Conservation (phyloP, 192 early-diverging fungal species). For the Coemansia asiatica region DNA sequence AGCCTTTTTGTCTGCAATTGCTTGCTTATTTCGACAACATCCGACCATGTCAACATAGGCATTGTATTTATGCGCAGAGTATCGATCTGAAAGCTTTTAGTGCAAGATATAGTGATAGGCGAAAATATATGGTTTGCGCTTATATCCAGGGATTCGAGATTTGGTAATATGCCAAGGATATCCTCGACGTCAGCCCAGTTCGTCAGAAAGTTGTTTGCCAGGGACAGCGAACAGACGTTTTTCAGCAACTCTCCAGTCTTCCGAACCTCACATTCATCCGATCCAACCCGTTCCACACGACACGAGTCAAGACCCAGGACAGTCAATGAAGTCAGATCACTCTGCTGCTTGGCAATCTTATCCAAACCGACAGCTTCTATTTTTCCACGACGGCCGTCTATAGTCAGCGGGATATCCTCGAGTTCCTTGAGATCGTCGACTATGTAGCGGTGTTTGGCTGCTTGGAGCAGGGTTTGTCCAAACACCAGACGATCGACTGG, state of each 20-base stretch:
- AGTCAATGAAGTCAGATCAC: slow-evolving; percentile 2
- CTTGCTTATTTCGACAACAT: background rate
- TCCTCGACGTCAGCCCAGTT: slow-evolving; percentile 15
- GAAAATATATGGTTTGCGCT: slow-evolving; percentile 30
- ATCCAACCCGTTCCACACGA: slow-evolving; percentile 1
- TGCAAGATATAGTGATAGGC: background rate
- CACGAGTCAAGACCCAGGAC: slow-evolving; percentile 20
- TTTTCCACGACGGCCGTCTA: slow-evolving; percentile 35
- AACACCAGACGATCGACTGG: slow-evolving; percentile 28
- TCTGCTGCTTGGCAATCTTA: slow-evolving; percentile 20
- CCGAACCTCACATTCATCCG: background rate
- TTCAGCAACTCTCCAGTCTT: slow-evolving; percentile 5
- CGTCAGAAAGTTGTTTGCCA: slow-evolving; percentile 35
- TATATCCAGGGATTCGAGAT: slow-evolving; percentile 18
- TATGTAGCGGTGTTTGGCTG: slow-evolving; percentile 24
- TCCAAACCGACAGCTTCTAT: slow-evolving; percentile 42
- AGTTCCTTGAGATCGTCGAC: background rate
- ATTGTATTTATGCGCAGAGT: slow-evolving; percentile 26
- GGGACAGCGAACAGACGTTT: slow-evolving; percentile 11
- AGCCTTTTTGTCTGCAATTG: slow-evolving; percentile 5
- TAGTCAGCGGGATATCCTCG: slow-evolving; percentile 5
- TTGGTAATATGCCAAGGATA: slow-evolving; percentile 12
- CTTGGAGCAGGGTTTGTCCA: slow-evolving; percentile 29
- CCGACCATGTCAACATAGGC: slow-evolving; percentile 16
- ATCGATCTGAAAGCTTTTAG: background rate